These are phyloP conservation scores for Nakazawaea sp. DNA, from an alignment of 805 yeast species.

Conservation along the genomic window DNA sequence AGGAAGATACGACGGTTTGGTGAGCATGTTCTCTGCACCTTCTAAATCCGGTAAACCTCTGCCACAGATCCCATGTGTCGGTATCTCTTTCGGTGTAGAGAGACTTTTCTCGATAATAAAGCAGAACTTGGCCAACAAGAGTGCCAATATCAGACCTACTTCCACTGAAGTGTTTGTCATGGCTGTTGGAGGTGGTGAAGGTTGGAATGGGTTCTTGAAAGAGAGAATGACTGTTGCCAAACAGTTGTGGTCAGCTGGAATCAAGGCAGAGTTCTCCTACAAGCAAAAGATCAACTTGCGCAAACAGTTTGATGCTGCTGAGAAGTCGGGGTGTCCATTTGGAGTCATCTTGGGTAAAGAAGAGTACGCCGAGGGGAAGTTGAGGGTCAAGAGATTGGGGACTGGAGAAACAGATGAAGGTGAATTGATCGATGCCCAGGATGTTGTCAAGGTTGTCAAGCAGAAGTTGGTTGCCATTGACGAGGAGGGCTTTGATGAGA, in stretches of 20 bases:
- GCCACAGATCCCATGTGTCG: slow-evolving; percentile 89
- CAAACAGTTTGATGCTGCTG: slow-evolving; percentile 97
- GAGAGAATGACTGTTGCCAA: slow-evolving; percentile 89
- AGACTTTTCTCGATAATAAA: slow-evolving; percentile 86
- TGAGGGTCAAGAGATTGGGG: slow-evolving; percentile 84
- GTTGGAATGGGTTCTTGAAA: slow-evolving; percentile 86
- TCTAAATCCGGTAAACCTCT: slow-evolving; percentile 65
- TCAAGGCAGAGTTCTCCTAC: slow-evolving; percentile 87
- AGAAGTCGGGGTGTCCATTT: slow-evolving; percentile 81
- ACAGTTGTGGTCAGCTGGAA: slow-evolving; percentile 78
- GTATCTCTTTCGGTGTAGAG: slow-evolving; percentile 95
- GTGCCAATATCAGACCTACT: slow-evolving; percentile 52
- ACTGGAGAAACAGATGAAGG: slow-evolving; percentile 89
- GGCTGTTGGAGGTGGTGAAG: slow-evolving; percentile 99
- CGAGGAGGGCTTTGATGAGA: slow-evolving; percentile 53
- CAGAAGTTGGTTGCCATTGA: slow-evolving; percentile 29
- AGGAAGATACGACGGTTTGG: slow-evolving; percentile 94
- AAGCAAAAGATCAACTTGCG: slow-evolving; percentile 91
- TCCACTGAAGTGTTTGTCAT: slow-evolving; percentile 91
- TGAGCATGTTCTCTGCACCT: slow-evolving; percentile 89
- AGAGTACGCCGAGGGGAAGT: slow-evolving; percentile 73
- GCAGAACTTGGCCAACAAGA: slow-evolving; percentile 56
- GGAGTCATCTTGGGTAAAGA: slow-evolving; percentile 96
- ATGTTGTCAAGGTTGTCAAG: slow-evolving; percentile 45
- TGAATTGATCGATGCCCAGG: slow-evolving; percentile 56